These are phyloP conservation scores for Elasticomyces elasticus DNA, from an alignment of 495 filamentous ascomycete genomes.

Conservation along the genomic window DNA sequence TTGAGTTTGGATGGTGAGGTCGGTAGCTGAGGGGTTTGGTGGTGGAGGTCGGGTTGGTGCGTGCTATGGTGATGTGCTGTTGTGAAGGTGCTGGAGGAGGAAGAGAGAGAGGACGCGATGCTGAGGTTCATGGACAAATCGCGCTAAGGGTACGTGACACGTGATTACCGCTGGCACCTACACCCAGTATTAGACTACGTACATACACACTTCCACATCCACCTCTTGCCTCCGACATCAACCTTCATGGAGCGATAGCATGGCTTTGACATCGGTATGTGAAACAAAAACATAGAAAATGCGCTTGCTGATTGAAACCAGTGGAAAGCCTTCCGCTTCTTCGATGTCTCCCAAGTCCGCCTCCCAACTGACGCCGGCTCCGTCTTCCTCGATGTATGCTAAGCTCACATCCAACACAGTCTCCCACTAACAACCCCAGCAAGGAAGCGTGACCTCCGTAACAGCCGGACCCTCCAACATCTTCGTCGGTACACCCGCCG, in stretches of 20 bases:
- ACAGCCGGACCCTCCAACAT: slow-evolving; percentile 84
- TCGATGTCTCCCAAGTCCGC: slow-evolving; percentile 81
- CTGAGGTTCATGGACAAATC: background rate
- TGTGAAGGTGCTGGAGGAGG: background rate
- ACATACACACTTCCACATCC: background rate
- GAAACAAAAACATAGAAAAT: no score
- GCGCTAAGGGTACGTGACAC: background rate
- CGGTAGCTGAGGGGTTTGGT: background rate
- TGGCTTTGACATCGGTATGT: slow-evolving; percentile 32
- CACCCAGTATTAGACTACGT: background rate
- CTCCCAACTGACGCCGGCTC: slow-evolving; percentile 61
- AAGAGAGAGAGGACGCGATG: background rate
- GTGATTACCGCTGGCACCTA: background rate
- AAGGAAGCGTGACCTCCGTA: slow-evolving; percentile 52
- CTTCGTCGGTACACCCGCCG: slow-evolving; percentile 78
- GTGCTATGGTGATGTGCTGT: background rate
- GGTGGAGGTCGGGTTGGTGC: background rate
- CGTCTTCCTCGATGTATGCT: slow-evolving; percentile 49
- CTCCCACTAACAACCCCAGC: slow-evolving; percentile 32
- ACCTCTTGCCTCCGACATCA: background rate
- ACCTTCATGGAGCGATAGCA: slow-evolving; percentile 22
- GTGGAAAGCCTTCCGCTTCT: slow-evolving; percentile 99
- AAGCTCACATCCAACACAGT: slow-evolving; percentile 25
- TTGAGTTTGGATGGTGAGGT: slow-evolving; percentile 8
- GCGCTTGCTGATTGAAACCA: slow-evolving; percentile 34